Conservation (phyloP, 495 filamentous ascomycete genomes). For the Annulohypoxylon bovei region DNA sequence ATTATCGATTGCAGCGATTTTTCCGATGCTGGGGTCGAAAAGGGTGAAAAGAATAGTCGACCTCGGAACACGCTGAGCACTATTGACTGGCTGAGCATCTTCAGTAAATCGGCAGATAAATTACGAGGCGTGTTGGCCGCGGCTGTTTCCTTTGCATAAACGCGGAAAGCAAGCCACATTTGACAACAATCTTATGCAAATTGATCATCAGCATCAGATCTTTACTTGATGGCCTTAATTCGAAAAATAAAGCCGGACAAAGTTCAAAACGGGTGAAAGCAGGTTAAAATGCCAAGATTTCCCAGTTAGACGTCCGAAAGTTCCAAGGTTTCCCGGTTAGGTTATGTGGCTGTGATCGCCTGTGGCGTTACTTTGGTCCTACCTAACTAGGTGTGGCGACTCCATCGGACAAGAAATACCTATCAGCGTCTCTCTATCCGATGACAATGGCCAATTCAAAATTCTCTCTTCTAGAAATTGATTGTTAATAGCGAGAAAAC, state of each 20-base stretch:
- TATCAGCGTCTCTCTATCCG: too few species aligned
- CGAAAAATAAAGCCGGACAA: constrained; percentile 1
- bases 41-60: constrained; percentile 7
- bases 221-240: neutral
- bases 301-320: neutral
- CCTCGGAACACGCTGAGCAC: neutral
- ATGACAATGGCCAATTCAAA: too few species aligned
- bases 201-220: neutral
- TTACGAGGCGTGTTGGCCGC: constrained; percentile 18
- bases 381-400: neutral
- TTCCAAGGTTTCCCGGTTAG: neutral
- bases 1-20: constrained; percentile 5
- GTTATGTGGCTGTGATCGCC: neutral
- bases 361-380: neutral
- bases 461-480: too few species aligned
- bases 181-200: neutral
- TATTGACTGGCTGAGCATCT: neutral
- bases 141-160: neutral
- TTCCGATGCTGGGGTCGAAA: constrained; percentile 1
- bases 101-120: constrained; percentile 9
- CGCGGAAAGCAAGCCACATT: neutral
- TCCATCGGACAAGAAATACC: too few species aligned
- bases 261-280: neutral
- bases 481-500: too few species aligned
- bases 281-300: constrained; percentile 3